Evolutionary conservation across 306 rosid genomes (phyloP).

Genomic region (Sicyos edulis): DNA sequence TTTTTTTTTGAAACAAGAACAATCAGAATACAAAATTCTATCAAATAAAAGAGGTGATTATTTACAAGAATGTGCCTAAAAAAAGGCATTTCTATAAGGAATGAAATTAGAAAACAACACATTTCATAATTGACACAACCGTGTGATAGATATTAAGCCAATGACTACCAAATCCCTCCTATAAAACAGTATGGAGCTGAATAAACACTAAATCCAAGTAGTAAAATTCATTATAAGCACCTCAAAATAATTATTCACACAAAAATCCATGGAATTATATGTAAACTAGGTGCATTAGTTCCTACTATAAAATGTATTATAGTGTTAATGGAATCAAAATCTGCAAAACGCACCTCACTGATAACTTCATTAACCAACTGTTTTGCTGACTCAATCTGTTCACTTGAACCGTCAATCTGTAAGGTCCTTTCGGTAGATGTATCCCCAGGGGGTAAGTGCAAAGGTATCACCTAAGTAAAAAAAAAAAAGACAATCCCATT

Average conservation of each 20-base stretch:
- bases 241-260: no score
- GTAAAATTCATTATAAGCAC: conserved; percentile 4
- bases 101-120: background rate
- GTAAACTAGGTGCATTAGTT: background rate
- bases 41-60: background rate
- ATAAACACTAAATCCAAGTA: background rate
- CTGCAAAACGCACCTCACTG: conserved; percentile 66
- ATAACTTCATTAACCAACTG: conserved; percentile 74
- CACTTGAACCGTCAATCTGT: conserved; percentile 82
- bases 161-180: background rate
- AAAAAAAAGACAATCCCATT: background rate
- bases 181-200: background rate
- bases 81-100: background rate
- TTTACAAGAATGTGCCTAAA: background rate
- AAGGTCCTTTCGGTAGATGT: conserved; percentile 71
- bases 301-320: background rate
- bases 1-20: no score
- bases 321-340: background rate
- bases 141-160: background rate
- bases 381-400: conserved; percentile 85
- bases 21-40: background rate
- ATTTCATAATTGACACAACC: background rate
- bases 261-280: background rate
- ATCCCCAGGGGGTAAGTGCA: conserved; percentile 98
- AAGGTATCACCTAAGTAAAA: conserved; percentile 74